A percentile compares a stretch with the other conserved stretches of the same genome.
Conservation (phyloP, 345 rosid species). For the Draba incana region DNA sequence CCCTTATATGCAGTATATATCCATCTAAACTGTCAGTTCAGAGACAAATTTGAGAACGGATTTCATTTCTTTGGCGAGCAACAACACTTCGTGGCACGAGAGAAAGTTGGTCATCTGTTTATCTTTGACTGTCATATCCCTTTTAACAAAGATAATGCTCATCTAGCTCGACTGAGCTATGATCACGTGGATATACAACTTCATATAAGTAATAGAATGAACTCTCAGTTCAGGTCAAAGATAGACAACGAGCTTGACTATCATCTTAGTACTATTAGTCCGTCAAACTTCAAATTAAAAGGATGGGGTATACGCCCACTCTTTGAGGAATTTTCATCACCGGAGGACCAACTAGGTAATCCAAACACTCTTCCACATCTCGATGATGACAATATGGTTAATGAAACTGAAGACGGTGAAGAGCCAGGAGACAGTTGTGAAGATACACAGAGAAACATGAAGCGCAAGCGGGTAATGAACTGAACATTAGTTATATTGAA, state of each 20-base stretch:
- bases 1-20: not conserved
- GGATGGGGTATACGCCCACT: constrained; percentile 21
- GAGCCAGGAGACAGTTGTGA: constrained; percentile 1
- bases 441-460: too few species aligned
- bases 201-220: not conserved
- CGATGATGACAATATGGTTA: not conserved
- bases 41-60: not conserved
- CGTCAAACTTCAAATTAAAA: not conserved
- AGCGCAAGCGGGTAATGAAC: not conserved
- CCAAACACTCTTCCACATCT: constrained; percentile 1
- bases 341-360: not conserved
- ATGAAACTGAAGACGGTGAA: not conserved
- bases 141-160: not conserved
- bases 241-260: too few species aligned
- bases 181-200: constrained; percentile 20
- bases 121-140: not conserved
- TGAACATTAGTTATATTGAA: too few species aligned
- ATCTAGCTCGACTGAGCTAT: not conserved
- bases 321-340: not conserved
- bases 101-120: not conserved
- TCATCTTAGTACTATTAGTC: too few species aligned
- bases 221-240: too few species aligned
- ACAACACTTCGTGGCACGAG: not conserved
- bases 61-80: not conserved
- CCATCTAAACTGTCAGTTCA: constrained; percentile 8